Conservation (phyloP, 139 green algal species). For the Desmodesmus armatus region DNA sequence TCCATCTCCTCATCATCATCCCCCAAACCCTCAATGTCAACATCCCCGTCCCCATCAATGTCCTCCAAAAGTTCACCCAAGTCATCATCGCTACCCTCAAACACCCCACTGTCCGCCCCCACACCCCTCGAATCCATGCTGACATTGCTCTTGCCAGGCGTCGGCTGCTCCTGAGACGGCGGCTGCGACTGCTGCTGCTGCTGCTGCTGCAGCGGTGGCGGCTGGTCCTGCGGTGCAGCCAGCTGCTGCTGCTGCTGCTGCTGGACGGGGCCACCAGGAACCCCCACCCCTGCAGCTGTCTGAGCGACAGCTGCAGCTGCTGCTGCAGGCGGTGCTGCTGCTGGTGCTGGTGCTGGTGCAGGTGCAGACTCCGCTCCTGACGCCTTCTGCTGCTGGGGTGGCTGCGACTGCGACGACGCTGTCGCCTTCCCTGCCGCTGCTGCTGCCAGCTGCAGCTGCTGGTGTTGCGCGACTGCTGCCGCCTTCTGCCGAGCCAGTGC, state of each 20-base stretch:
- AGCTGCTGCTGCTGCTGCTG: neutral
- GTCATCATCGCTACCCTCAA: no score
- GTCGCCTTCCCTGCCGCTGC: constrained; percentile 10
- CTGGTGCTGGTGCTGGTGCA: neutral
- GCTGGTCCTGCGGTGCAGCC: neutral
- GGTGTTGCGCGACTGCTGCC: constrained; percentile 22
- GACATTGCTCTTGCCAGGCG: no score
- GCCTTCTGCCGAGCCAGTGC: constrained; percentile 7
- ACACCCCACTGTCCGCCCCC: no score
- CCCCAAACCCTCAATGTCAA: no score
- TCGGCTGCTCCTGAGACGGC: neutral
- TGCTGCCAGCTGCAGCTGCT: neutral
- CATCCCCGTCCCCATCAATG: neutral
- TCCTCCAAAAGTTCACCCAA: neutral
- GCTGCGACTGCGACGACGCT: neutral
- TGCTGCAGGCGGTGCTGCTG: constrained; percentile 26
- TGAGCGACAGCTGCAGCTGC: constrained; percentile 12
- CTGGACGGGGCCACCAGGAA: no score
- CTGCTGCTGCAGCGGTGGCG: neutral
- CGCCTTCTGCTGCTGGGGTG: neutral
- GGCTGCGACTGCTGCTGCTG: constrained; percentile 41
- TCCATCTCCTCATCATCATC: constrained; percentile 10
- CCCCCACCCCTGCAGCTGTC: no score
- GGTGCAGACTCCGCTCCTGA: constrained; percentile 1
- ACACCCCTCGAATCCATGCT: no score